Evolutionary conservation across 495 filamentous ascomycete species (phyloP).

Genomic region (Alectoria sarmentosa): DNA sequence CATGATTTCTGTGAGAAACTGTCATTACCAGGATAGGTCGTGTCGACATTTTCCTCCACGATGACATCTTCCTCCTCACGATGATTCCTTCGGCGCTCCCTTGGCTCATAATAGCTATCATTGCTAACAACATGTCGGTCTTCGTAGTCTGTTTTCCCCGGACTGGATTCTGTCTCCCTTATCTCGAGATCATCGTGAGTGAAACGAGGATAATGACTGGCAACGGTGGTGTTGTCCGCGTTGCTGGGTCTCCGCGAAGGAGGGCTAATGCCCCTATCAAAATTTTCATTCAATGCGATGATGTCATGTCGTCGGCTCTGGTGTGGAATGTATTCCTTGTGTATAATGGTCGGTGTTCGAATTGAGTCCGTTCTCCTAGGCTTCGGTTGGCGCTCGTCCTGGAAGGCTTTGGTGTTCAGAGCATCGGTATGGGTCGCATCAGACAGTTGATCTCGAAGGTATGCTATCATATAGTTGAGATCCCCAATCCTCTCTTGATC

Average conservation of each 20-base stretch:
- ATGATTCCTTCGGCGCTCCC: neutral
- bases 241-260: neutral
- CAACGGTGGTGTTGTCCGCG: neutral
- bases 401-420: neutral
- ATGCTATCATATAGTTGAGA: neutral
- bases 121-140: neutral
- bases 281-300: neutral
- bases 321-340: neutral
- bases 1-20: neutral
- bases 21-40: neutral
- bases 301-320: neutral
- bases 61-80: neutral
- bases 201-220: neutral
- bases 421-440: neutral
- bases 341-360: neutral
- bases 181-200: neutral
- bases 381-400: neutral
- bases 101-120: neutral
- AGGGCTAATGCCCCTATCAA: neutral
- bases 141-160: neutral
- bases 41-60: no score
- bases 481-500: neutral
- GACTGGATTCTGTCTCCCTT: neutral
- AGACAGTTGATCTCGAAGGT: neutral
- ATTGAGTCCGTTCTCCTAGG: neutral